These are phyloP conservation scores for Stephanodiscus minutulus DNA, from an alignment of 108 stramenopile species.

Conservation along the genomic window DNA sequence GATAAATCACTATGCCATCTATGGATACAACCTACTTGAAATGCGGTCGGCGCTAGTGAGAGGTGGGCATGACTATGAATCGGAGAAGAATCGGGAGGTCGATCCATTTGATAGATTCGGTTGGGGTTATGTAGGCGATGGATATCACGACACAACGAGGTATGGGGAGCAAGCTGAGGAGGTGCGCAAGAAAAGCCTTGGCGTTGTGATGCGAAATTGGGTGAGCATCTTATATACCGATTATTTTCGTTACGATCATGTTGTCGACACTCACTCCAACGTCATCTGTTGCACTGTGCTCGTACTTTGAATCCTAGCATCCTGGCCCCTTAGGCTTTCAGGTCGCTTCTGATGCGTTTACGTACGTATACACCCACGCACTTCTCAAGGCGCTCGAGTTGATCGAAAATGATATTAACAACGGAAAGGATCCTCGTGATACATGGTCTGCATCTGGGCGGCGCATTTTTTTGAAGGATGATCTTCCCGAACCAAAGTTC, in stretches of 20 bases:
- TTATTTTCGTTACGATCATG: not conserved
- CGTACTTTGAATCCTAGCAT: conserved; percentile 17
- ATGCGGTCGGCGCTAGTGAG: conserved; percentile 27
- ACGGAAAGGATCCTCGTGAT: conserved; percentile 46
- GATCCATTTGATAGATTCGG: conserved; percentile 37
- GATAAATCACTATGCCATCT: conserved; percentile 29
- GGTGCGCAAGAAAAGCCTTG: conserved; percentile 33
- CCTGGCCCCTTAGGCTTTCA: conserved; percentile 57
- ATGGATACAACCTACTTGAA: conserved; percentile 43
- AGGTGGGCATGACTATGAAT: conserved; percentile 49
- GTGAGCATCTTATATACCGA: not conserved
- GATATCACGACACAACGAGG: conserved; percentile 52
- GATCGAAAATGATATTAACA: conserved; percentile 38
- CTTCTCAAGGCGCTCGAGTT: conserved; percentile 42
- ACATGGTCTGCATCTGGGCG: conserved; percentile 40
- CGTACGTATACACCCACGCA: conserved; percentile 49
- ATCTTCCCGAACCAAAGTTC: conserved; percentile 41
- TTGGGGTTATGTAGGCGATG: conserved; percentile 51
- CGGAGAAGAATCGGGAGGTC: conserved; percentile 21
- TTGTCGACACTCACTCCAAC: not conserved
- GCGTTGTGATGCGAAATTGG: conserved; percentile 52
- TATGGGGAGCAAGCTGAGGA: conserved; percentile 51
- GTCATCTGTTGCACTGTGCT: not conserved
- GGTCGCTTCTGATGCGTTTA: conserved; percentile 49
- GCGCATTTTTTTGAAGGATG: conserved; percentile 25